Base-by-base conservation (phyloP, 2,329 filamentous ascomycete species). In the Aspergillus pseudonomiae region DNA sequence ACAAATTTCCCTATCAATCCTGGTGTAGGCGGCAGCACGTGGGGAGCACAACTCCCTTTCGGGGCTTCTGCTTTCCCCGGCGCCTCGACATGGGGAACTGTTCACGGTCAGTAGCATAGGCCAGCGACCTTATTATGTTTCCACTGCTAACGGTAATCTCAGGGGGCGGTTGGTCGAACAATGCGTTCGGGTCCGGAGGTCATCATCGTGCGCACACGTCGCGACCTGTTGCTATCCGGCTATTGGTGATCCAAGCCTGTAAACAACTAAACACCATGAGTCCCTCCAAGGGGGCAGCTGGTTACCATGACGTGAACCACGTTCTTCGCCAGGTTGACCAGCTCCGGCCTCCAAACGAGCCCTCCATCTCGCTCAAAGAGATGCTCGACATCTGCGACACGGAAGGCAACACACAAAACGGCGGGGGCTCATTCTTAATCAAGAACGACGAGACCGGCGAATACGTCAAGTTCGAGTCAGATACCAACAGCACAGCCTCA, bases 341-440 rank as follows among this genome's bases (percentile, higher is more conserved):
- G 60, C 83, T 91, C 34, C 88, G 89, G 60, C 81, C 81, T 39
- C 79, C 85, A n/a, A 83, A 83, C 60, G 86, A 89, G 63, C 78
- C 83, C 30, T 74, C 81, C 70, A 87, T 82, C 76, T 83, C 67
- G 77, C 88, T 82, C 73, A 84, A 83, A 30, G 94, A 97, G 71
- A 84, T 98, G 70, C 84, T 94, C 45, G 88, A 91, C 62, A 90
- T 96, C 63, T 95, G 92, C 76, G 94, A 98, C 71, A 97, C 94
- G 0, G 92, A 97, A 75, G 95, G 95, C 62, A 96, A 91, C 71
- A 75, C 82, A 2, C 88, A 89, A 63, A 98, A 98, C 71, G 95
- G 95, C 53, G 94, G 94, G 52, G 95, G 95, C n/a, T 90, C 86
- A 30, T 96, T 99, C 73, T 88, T 91, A 39, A 84, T 91, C 66